Base-by-base conservation (phyloP, 2,329 filamentous ascomycete genomes). In the Cadophora sp. region DNA sequence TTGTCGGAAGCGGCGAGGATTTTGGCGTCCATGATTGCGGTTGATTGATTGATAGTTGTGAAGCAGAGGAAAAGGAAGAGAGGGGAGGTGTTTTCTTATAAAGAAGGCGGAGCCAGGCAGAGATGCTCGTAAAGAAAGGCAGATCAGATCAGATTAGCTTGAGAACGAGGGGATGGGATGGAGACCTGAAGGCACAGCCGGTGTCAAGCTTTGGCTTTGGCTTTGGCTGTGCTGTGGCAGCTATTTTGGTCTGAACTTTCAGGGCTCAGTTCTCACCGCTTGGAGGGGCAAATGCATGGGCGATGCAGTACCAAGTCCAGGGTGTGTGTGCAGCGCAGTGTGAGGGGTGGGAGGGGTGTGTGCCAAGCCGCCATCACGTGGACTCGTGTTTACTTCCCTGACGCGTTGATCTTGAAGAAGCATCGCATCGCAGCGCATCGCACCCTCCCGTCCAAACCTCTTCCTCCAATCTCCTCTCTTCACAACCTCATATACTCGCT, bases 1-100 rank as follows among this genome's bases (percentile, higher is more conserved):
- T 85, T 88, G 79, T 84, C 81, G 63, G 88, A 89, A 74, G 87
- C 87, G 66, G 82, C 84, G 73, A 89, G 80, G 72, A 90, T 85
- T 71, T 83, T 80, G 51, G 71, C 66, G 61, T 75, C 74, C 85
- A 88, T 88, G 68, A 58, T 77, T 74, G 75, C 67, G 73, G 56
- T 39, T 59, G 50, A 60, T 16, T 24, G 36, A 36, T 47, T 50
- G 36, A 36, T 47, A 45, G 18, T 56, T 39, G 53, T 58, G 59
- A 51, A 58, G 41, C 24, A 22, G 20, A 55, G 50, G 18, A 41
- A 22, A 51, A 47, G n/a, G 20, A 59, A 43, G 55, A 39, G 53
- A 20, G 22, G 33, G 33, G 24, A 58, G 33, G 39, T 13, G 24
- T 45, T 59, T 18, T 43, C 22, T 51, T 22, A 43, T 36, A 55